A percentile compares a stretch with the other conserved stretches of the same genome.
Conservation (phyloP, 2,329 filamentous ascomycete genomes). For the Passalora sequoiae region DNA sequence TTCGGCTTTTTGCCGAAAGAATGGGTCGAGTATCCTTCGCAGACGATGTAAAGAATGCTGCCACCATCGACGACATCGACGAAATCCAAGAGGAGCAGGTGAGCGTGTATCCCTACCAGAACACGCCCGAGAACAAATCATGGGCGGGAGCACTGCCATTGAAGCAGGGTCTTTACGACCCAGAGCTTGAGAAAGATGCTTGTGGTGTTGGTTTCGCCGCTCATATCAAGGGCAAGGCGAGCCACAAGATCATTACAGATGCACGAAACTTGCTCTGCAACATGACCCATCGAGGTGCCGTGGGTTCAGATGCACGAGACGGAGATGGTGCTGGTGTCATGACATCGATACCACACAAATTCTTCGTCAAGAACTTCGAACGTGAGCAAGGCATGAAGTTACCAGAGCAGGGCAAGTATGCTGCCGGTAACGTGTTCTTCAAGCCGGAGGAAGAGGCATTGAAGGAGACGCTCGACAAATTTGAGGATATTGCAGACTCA, state of each 20-base stretch:
- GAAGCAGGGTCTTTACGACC: slow-evolving; percentile 98
- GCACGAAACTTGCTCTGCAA: slow-evolving; percentile 94
- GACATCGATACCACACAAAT: slow-evolving; percentile 97
- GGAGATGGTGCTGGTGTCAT: slow-evolving; percentile 98
- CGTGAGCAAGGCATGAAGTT: slow-evolving; percentile 83
- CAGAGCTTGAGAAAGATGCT: slow-evolving; percentile 94
- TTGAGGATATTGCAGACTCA: slow-evolving; percentile 87
- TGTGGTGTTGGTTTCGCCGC: slow-evolving; percentile 99
- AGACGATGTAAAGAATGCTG: slow-evolving; percentile 45
- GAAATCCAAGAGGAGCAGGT: slow-evolving; percentile 52
- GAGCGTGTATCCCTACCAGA: slow-evolving; percentile 77
- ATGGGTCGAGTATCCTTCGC: slow-evolving; percentile 51
- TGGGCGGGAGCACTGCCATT: slow-evolving; percentile 93
- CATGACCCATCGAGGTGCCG: slow-evolving; percentile 99
- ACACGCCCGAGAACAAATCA: slow-evolving; percentile 70
- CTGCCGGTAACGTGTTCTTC: slow-evolving; percentile 96
- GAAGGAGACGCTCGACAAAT: slow-evolving; percentile 83
- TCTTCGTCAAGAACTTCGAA: slow-evolving; percentile 98
- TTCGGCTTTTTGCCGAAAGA: slow-evolving; percentile 50
- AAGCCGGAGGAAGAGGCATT: slow-evolving; percentile 89
- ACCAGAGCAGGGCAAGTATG: slow-evolving; percentile 86
- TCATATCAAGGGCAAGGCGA: slow-evolving; percentile 94
- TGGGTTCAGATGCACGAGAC: slow-evolving; percentile 95
- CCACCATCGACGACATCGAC: slow-evolving; percentile 30
- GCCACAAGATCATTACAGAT: slow-evolving; percentile 99